A percentile compares a stretch with the other conserved stretches of the same genome.
These are phyloP conservation scores for Tilletia walkeri DNA, from an alignment of 1,284 basidiomycete species.

Conservation along the genomic window DNA sequence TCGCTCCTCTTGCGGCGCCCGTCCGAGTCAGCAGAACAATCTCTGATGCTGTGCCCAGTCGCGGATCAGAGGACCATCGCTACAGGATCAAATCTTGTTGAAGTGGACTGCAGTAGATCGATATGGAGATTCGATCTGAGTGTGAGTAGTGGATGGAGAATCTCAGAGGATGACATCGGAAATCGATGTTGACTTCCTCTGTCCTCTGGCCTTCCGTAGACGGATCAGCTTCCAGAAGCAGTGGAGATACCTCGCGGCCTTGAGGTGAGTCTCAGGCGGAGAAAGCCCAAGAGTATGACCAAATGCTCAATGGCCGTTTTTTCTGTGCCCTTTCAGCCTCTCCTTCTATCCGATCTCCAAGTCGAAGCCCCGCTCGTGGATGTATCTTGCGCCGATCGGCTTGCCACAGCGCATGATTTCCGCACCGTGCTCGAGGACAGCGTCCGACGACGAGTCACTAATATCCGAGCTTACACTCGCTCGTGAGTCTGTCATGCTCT, in stretches of 20 bases:
- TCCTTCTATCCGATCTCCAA: not conserved
- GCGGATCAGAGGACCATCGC: slow-evolving; percentile 63
- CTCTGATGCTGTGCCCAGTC: slow-evolving; percentile 67
- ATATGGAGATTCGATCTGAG: slow-evolving; percentile 64
- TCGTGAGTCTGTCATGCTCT: not conserved
- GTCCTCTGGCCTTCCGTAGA: not conserved
- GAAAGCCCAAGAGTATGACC: too few species aligned
- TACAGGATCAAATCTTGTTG: slow-evolving; percentile 62
- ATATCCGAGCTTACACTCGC: slow-evolving; percentile 53
- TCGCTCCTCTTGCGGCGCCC: slow-evolving; percentile 71
- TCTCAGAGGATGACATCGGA: not conserved
- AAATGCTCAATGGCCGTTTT: too few species aligned
- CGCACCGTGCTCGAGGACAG: slow-evolving; percentile 54
- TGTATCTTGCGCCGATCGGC: slow-evolving; percentile 16
- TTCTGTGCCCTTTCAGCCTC: not conserved
- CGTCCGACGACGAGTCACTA: slow-evolving; percentile 58
- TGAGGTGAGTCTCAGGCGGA: too few species aligned
- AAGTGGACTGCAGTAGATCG: slow-evolving; percentile 63
- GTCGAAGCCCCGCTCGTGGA: not conserved
- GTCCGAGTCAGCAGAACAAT: slow-evolving; percentile 59
- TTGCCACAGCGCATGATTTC: slow-evolving; percentile 37
- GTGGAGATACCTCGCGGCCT: too few species aligned
- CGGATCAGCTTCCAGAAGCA: slow-evolving; percentile 28
- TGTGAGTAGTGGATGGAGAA: not conserved
- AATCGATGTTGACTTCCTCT: slow-evolving; percentile 8